Evolutionary conservation across 805 yeast species (phyloP).

Genomic region (Monosporozyma siamensis): DNA sequence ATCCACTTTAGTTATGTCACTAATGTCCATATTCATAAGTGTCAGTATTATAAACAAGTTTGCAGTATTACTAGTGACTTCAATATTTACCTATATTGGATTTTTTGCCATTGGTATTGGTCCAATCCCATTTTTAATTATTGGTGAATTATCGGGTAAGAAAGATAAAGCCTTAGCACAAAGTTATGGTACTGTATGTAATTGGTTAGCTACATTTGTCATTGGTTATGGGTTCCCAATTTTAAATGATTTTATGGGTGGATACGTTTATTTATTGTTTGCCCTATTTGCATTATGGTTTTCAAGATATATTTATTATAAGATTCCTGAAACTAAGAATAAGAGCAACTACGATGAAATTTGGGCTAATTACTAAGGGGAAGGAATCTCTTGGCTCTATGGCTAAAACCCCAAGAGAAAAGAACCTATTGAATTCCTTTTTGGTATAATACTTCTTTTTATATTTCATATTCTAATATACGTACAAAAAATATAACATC

Average conservation of each 20-base stretch:
- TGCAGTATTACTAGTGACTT: constrained; percentile 45
- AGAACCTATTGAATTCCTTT: too few species aligned
- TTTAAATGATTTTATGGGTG: constrained; percentile 55
- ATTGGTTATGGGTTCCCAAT: constrained; percentile 78
- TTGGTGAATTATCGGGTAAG: constrained; percentile 72
- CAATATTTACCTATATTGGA: constrained; percentile 66
- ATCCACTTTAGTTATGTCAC: constrained; percentile 62
- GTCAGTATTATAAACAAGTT: constrained; percentile 46
- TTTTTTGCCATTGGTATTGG: constrained; percentile 90
- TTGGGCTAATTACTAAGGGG: constrained; percentile 16
- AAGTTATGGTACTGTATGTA: constrained; percentile 82
- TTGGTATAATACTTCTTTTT: too few species aligned
- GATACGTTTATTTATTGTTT: constrained; percentile 68
- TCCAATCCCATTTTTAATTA: constrained; percentile 85
- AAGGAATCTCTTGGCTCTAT: too few species aligned
- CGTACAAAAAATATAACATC: too few species aligned
- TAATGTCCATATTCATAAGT: constrained; percentile 54
- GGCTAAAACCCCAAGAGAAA: too few species aligned
- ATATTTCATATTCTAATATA: too few species aligned
- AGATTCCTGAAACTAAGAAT: constrained; percentile 19
- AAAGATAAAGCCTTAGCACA: constrained; percentile 81
- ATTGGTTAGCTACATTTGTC: constrained; percentile 83
- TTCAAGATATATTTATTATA: constrained; percentile 31
- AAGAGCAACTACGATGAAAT: constrained; percentile 14
- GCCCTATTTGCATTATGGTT: constrained; percentile 47